A percentile compares a stretch with the other conserved stretches of the same genome.
These are phyloP conservation scores for Camelina neglecta DNA, from an alignment of 345 rosid genomes.

Conservation along the genomic window DNA sequence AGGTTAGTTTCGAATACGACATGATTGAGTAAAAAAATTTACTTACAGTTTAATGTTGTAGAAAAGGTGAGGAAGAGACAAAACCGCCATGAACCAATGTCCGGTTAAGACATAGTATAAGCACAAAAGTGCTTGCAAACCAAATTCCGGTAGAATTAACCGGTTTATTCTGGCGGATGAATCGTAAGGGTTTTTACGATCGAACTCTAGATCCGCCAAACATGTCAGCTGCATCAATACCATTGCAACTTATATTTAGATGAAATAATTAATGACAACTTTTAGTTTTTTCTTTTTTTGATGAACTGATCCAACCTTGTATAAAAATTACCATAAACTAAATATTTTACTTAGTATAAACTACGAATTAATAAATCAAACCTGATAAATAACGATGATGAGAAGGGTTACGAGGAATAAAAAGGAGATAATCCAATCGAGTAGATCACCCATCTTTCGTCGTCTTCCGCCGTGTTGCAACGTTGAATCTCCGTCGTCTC, in stretches of 20 bases:
- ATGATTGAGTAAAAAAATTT: not conserved
- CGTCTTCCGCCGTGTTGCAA: constrained; percentile 30
- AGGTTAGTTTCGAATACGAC: not conserved
- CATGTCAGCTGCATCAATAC: constrained; percentile 60
- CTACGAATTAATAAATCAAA: constrained; percentile 23
- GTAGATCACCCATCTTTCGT: constrained; percentile 73
- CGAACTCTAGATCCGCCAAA: constrained; percentile 73
- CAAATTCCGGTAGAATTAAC: constrained; percentile 62
- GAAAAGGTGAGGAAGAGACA: constrained; percentile 61
- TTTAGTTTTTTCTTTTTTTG: too few species aligned
- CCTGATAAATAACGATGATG: constrained; percentile 82
- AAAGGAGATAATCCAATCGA: constrained; percentile 75
- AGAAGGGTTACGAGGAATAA: constrained; percentile 71
- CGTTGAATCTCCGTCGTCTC: constrained; percentile 13
- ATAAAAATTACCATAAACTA: not conserved
- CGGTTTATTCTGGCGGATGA: constrained; percentile 67
- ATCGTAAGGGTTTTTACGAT: constrained; percentile 74
- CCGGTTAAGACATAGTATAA: constrained; percentile 62
- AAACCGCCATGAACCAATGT: constrained; percentile 69
- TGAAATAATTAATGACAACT: not conserved
- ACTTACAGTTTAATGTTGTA: constrained; percentile 71
- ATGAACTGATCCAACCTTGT: too few species aligned
- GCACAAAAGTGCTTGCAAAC: constrained; percentile 59
- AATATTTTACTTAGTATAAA: not conserved
- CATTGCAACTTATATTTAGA: not conserved